phyloP scores from a whole-genome alignment of 2,329 filamentous ascomycete species.

The Sporothrix dimorphospora region DNA sequence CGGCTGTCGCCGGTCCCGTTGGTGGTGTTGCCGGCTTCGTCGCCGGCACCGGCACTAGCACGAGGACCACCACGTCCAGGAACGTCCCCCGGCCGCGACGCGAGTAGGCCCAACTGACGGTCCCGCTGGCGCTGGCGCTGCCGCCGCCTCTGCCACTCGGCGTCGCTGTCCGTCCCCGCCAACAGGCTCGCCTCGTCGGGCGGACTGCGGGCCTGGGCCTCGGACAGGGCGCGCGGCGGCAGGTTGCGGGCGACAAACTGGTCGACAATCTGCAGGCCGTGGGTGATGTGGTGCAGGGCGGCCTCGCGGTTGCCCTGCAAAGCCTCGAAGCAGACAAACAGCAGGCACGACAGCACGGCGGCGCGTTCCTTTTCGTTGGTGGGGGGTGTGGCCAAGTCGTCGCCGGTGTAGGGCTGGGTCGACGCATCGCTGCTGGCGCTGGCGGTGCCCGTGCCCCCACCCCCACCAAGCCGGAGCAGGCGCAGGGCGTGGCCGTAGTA shows the following conservation, averaged over 20 bases:
- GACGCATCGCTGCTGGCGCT: constrained; percentile 31
- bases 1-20: neutral
- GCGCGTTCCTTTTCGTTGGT: constrained; percentile 35
- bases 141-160: constrained; percentile 14
- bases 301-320: constrained; percentile 44
- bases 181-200: neutral
- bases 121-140: constrained; percentile 18
- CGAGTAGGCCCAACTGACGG: neutral
- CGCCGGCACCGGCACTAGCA: no score
- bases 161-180: neutral
- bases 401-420: neutral
- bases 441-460: neutral
- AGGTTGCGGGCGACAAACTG: constrained; percentile 37
- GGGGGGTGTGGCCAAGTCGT: constrained; percentile 32
- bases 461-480: constrained; percentile 28
- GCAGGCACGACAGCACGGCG: constrained; percentile 43
- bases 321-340: constrained; percentile 46
- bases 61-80: neutral
- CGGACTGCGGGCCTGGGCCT: neutral
- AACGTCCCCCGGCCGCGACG: neutral
- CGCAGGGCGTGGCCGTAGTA: constrained; percentile 44
- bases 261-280: constrained; percentile 44
- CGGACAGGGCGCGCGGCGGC: constrained; percentile 3
- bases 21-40: neutral
- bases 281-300: constrained; percentile 44